These are phyloP conservation scores for Fragaria vesca DNA, from an alignment of 306 rosid species.

Conservation along the genomic window DNA sequence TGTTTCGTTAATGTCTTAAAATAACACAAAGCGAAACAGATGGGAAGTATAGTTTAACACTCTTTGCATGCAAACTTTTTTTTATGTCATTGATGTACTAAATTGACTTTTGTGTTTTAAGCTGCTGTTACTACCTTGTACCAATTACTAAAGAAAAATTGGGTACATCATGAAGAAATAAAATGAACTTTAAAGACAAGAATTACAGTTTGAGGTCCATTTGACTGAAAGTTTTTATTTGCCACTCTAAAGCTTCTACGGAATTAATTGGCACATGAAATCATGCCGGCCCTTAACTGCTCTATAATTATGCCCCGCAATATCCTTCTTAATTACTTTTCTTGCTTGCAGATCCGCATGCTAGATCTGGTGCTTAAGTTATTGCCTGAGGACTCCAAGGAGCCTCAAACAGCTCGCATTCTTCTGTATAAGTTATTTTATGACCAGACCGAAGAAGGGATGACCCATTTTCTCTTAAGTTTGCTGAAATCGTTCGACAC, in stretches of 20 bases:
- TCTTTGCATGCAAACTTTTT: neutral
- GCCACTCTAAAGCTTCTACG: neutral
- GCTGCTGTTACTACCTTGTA: neutral
- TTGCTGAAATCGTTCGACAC: constrained; percentile 71
- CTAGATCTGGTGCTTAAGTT: constrained; percentile 78
- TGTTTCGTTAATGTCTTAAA: neutral
- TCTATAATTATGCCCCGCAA: constrained; percentile 4
- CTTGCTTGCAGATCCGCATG: constrained; percentile 68
- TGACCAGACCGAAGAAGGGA: constrained; percentile 96
- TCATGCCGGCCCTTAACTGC: neutral
- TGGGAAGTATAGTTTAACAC: neutral
- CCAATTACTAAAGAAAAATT: neutral
- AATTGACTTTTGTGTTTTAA: neutral
- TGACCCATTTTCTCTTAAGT: constrained; percentile 80
- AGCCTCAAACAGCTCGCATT: constrained; percentile 85
- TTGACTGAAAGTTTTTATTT: neutral
- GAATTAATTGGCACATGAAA: neutral
- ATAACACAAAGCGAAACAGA: neutral
- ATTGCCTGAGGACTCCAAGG: constrained; percentile 75
- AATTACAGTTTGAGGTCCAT: neutral
- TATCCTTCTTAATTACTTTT: constrained; percentile 36
- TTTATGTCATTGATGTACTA: neutral
- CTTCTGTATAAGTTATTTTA: constrained; percentile 93
- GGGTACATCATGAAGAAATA: neutral
- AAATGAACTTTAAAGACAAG: neutral